These are phyloP conservation scores for Chamaecyparis obtusa DNA, from an alignment of 75 land plant species.

Conservation along the genomic window DNA sequence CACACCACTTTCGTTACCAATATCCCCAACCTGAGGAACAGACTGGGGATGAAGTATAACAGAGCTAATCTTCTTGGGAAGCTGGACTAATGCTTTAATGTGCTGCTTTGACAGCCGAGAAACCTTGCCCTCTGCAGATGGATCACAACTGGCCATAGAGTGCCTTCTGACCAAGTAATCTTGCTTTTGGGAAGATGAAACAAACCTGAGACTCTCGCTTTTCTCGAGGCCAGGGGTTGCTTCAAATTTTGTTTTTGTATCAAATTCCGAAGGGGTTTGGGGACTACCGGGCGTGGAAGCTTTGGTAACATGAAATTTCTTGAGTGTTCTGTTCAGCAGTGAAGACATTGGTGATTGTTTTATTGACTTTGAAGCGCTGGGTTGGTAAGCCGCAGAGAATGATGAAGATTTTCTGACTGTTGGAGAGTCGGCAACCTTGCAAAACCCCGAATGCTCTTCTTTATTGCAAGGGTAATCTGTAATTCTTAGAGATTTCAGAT, in stretches of 20 bases:
- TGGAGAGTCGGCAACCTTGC: neutral
- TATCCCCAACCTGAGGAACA: neutral
- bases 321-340: neutral
- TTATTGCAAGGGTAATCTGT: neutral
- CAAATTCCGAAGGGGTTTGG: neutral
- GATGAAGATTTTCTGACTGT: neutral
- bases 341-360: neutral
- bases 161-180: neutral
- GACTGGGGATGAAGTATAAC: neutral
- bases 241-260: neutral
- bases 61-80: neutral
- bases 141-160: neutral
- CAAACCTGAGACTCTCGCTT: conserved; percentile 7
- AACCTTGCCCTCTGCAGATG: neutral
- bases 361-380: neutral
- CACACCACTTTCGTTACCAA: neutral
- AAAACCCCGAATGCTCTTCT: neutral
- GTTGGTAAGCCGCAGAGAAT: neutral
- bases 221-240: neutral
- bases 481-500: neutral
- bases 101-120: neutral
- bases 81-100: neutral
- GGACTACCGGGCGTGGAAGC: neutral
- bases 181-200: conserved; percentile 1
- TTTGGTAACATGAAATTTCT: conserved; percentile 3